Evolutionary conservation across 345 rosid genomes (phyloP).

Genomic region (Lepidium aucheri): DNA sequence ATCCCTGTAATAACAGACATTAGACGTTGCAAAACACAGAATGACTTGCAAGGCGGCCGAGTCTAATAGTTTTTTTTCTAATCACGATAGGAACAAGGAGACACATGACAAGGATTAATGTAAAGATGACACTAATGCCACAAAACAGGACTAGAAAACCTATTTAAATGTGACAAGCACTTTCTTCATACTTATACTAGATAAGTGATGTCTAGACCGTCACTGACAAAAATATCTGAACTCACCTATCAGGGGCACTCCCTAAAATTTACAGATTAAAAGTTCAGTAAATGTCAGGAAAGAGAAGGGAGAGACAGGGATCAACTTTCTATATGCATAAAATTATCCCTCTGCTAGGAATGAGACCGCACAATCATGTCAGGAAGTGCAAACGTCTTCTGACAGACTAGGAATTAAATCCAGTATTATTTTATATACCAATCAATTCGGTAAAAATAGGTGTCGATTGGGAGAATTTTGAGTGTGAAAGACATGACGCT

Average conservation of each 20-base stretch:
- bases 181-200: background rate
- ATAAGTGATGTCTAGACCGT: background rate
- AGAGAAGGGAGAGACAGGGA: no score
- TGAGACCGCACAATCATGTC: background rate
- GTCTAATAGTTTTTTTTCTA: background rate
- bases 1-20: conserved; percentile 39
- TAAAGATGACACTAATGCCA: background rate
- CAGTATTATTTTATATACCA: background rate
- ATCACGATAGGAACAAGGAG: background rate
- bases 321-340: background rate
- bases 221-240: conserved; percentile 1
- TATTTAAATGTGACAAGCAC: background rate
- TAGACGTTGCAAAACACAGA: background rate
- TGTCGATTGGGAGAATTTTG: background rate
- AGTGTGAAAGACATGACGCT: background rate
- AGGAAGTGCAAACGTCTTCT: background rate
- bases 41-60: background rate
- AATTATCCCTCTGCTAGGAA: background rate
- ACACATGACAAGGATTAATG: background rate
- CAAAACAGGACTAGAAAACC: background rate
- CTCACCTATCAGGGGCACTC: background rate
- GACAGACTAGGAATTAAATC: background rate
- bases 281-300: no score
- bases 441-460: background rate
- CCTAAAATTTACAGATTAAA: background rate